phyloP scores from a whole-genome alignment of 768 basidiomycete species.

The Gymnopilus dilepis region DNA sequence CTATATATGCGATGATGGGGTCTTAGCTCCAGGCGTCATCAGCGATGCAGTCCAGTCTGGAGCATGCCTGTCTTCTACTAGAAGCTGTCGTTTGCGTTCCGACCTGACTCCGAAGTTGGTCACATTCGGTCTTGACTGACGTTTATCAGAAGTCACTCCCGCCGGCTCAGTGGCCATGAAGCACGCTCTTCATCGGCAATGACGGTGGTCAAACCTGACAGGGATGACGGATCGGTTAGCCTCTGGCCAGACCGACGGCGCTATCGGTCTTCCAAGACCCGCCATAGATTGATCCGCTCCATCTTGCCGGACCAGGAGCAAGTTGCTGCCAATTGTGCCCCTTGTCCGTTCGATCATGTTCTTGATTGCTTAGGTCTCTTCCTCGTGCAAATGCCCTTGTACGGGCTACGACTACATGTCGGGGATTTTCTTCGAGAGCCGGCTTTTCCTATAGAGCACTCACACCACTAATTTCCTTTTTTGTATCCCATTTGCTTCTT shows the following conservation, averaged over 20 bases:
- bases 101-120: too few species aligned
- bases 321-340: background rate
- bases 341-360: background rate
- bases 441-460: background rate
- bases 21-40: too few species aligned
- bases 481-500: background rate
- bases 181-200: background rate
- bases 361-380: too few species aligned
- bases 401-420: too few species aligned
- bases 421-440: background rate
- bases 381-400: too few species aligned
- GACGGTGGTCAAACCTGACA: background rate
- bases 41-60: too few species aligned
- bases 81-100: too few species aligned
- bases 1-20: too few species aligned
- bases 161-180: slow-evolving; percentile 2
- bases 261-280: background rate
- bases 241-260: background rate
- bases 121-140: background rate
- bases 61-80: too few species aligned
- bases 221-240: background rate
- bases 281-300: background rate
- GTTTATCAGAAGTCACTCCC: slow-evolving; percentile 3
- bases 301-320: background rate
- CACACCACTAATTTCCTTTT: background rate